Evolutionary conservation across 768 basidiomycete species (phyloP), one percentile per base, ranked within the genome.

Genomic region (Tricholoma furcatifolium): DNA sequence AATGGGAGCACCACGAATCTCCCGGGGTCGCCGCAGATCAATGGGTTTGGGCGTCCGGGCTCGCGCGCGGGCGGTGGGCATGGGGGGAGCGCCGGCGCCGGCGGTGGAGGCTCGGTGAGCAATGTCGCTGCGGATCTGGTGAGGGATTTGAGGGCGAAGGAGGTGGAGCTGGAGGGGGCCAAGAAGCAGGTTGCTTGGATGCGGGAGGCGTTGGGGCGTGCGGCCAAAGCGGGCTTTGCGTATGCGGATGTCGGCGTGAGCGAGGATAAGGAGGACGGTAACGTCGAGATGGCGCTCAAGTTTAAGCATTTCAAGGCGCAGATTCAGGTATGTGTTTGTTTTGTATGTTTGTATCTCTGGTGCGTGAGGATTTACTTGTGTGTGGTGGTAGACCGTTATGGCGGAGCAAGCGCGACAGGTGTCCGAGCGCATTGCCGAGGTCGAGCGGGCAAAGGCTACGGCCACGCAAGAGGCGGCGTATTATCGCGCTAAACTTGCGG

Each of bases 391-490:
- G 91, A 81, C 82, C n/a, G 75, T 79, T 32, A 75, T 94, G 63
- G 76, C 80, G 12, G 85, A 84, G 47, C 92, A 96, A 67, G 88
- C 91, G 1, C 83, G 79, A 41, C 77, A 78, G 47, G 82, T 87
- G 2, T 92, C 93, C 2, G 86, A 91, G 39, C 85, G 84, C 36
- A 68, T 97, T 9, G 76, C 82, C 3, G 89, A 93, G 47, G 88
- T 91, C 0, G 92, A 95, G 57, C 82, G 88, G 46, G 70, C 84
- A 57, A 87, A 88, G 56, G 67, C 77, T 6, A 85, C 82, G 39
- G 97, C 97, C 1, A 71, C 90, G 7, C 92, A 98, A 68, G 97
- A 99, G 70, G 90, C 95, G 2, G 92, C 94, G 1, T 98, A 89
- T 72, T 97, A 94, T 66, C 91, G 95, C 45, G 91, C 95, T 43